phyloP scores from a whole-genome alignment of 305 asterid genomes.

The Plantago coronopus region DNA sequence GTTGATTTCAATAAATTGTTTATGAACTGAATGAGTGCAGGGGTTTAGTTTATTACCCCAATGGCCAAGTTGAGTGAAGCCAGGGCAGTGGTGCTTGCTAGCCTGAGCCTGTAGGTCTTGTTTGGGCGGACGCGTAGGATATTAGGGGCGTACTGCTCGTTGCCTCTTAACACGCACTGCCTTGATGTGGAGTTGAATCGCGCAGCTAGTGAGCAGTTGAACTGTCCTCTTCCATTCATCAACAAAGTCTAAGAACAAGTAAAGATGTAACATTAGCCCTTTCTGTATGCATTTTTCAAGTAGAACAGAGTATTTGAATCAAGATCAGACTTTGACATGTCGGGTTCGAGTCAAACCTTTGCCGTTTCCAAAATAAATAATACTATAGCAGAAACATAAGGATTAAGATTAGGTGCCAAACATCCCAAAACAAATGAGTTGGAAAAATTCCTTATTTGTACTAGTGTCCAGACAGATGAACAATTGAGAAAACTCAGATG shows the following conservation, averaged over 20 bases:
- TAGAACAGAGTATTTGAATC: no score
- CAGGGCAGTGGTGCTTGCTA: conserved; percentile 71
- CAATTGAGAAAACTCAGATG: no score
- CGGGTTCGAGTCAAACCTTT: no score
- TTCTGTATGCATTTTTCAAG: no score
- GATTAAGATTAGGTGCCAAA: not conserved
- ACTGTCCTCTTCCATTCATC: conserved; percentile 87
- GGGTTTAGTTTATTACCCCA: conserved; percentile 39
- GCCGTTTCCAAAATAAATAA: no score
- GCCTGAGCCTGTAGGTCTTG: conserved; percentile 72
- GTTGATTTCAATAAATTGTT: not conserved
- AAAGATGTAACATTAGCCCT: not conserved
- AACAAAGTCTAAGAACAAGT: conserved; percentile 38
- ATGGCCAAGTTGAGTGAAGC: conserved; percentile 71
- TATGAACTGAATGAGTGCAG: not conserved
- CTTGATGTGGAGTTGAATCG: conserved; percentile 27
- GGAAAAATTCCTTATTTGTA: no score
- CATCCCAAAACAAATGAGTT: no score
- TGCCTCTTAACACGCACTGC: conserved; percentile 54
- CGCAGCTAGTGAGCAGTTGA: conserved; percentile 65
- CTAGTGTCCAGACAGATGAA: no score
- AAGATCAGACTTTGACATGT: no score
- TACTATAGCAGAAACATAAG: no score
- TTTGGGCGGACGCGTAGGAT: conserved; percentile 57
- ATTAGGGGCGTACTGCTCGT: conserved; percentile 61